Base-by-base conservation (phyloP, 1,284 basidiomycete genomes). In the Peniophora sp. region DNA sequence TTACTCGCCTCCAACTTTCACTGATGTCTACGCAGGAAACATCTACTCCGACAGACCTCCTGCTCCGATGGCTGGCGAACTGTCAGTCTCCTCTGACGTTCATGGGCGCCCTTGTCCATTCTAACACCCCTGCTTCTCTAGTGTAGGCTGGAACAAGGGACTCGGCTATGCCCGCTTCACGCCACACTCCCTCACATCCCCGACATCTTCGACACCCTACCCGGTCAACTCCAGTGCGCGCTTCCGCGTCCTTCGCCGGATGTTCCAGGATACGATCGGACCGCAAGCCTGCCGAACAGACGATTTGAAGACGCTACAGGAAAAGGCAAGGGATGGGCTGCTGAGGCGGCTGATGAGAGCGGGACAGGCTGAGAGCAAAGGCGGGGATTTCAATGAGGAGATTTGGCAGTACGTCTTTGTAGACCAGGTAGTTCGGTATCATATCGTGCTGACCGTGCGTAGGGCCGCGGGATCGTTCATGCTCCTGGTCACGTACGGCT, bases 11-110 rank as follows among this genome's bases (percentile, higher is more conserved):
- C 3, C 10, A 18, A n/a, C 18, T 5, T 39, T 23, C 6, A 15
- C 14, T 45, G n/a, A 36, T 2, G 24, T 35, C 32, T 42, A 36
- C 14, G 24, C 44, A 67, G 66, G 66, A 8, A 52, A 51, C 6
- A 69, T 70, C 14, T 74, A 73, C 56, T 71, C 71, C 5, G 71
- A 72, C 51, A 62, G 72, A 18, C 70, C 71, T 1, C 51, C 59
- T 2, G 64, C 69, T 15, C 56, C 69, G 3, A 72, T 74, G 70
- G 68, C 66, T 3, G 70, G 71, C 3, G 69, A 74, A 55, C 60
- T 74, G 72, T 73, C n/a, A n/a, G n/a, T n/a, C n/a, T n/a, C n/a
- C n/a, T n/a, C n/a, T n/a, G n/a, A n/a, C n/a, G n/a, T n/a, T n/a
- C n/a, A n/a, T n/a, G n/a, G n/a, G n/a, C n/a, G n/a, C n/a, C n/a